phyloP scores from a whole-genome alignment of 768 basidiomycete genomes.

The Collybia sordida region DNA sequence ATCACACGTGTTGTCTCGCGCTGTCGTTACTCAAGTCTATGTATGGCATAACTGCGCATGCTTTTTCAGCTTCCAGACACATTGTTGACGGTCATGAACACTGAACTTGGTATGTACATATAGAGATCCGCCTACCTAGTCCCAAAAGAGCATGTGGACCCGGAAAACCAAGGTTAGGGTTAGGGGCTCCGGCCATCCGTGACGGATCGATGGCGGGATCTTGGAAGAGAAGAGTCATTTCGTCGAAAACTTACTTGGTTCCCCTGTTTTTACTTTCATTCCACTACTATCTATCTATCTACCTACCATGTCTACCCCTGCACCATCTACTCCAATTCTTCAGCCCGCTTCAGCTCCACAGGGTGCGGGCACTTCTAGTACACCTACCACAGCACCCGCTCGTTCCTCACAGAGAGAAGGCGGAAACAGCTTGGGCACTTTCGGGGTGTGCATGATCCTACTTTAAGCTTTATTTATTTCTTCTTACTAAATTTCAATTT shows the following conservation, averaged over 20 bases:
- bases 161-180: slow-evolving; percentile 23
- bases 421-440: slow-evolving; percentile 67
- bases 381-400: slow-evolving; percentile 49
- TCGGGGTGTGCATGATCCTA: slow-evolving; percentile 43
- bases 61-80: neutral
- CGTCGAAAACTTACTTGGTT: slow-evolving; percentile 1
- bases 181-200: slow-evolving; percentile 23
- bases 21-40: too few relatives aligned
- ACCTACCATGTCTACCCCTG: slow-evolving; percentile 26
- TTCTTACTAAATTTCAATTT: slow-evolving; percentile 9
- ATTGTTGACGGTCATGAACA: neutral
- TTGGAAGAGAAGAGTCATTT: slow-evolving; percentile 9
- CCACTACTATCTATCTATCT: neutral
- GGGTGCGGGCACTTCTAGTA: slow-evolving; percentile 37
- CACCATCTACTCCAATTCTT: slow-evolving; percentile 22
- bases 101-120: neutral
- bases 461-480: too few relatives aligned
- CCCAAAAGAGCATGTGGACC: too few relatives aligned
- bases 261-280: slow-evolving; percentile 10
- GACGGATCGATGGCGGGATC: slow-evolving; percentile 18
- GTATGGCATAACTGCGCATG: neutral
- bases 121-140: too few relatives aligned
- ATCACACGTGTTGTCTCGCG: too few relatives aligned
- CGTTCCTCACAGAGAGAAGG: slow-evolving; percentile 52
- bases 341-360: slow-evolving; percentile 36